Percentiles rank a stretch among this genome's conserved stretches.
These are phyloP conservation scores for Apiospora aurea DNA, from an alignment of 2,329 filamentous ascomycete genomes.

Conservation along the genomic window DNA sequence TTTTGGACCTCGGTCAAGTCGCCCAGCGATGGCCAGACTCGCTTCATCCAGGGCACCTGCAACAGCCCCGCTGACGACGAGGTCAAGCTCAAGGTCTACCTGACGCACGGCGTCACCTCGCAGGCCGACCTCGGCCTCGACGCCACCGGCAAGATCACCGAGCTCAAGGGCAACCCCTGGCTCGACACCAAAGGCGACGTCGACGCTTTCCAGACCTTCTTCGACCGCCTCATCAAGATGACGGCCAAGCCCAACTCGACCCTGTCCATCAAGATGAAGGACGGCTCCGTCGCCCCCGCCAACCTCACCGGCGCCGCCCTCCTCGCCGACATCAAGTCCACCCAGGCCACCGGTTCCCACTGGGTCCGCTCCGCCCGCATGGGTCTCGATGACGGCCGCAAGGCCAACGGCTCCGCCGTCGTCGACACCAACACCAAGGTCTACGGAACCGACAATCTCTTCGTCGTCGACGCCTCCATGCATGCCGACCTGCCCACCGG, in stretches of 20 bases:
- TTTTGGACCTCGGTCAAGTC: slow-evolving; percentile 51
- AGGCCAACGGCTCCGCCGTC: slow-evolving; percentile 59
- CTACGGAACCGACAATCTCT: slow-evolving; percentile 72
- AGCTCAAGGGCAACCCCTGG: slow-evolving; percentile 29
- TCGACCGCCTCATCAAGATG: slow-evolving; percentile 31
- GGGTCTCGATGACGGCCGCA: slow-evolving; percentile 54
- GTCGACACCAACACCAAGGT: slow-evolving; percentile 69
- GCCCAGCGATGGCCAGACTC: slow-evolving; percentile 29
- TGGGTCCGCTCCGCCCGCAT: slow-evolving; percentile 29
- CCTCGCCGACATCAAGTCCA: slow-evolving; percentile 28
- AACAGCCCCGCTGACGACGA: slow-evolving; percentile 26
- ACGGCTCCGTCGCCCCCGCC: slow-evolving; percentile 26
- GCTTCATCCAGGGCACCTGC: slow-evolving; percentile 32
- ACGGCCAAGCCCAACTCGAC: slow-evolving; percentile 27
- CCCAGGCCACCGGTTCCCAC: slow-evolving; percentile 29
- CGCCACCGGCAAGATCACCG: slow-evolving; percentile 27
- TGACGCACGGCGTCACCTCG: slow-evolving; percentile 33
- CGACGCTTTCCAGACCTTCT: slow-evolving; percentile 28
- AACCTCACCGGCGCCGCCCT: slow-evolving; percentile 28
- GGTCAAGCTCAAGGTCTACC: slow-evolving; percentile 32
- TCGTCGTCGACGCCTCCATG: slow-evolving; percentile 71
- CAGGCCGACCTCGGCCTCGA: slow-evolving; percentile 29
- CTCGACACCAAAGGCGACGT: slow-evolving; percentile 30
- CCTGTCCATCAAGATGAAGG: slow-evolving; percentile 26
- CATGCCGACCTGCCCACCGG: slow-evolving; percentile 73